Evolutionary conservation across 306 rosid species (phyloP), one percentile per base, ranked within the genome.

Genomic region (Prunus davidiana): DNA sequence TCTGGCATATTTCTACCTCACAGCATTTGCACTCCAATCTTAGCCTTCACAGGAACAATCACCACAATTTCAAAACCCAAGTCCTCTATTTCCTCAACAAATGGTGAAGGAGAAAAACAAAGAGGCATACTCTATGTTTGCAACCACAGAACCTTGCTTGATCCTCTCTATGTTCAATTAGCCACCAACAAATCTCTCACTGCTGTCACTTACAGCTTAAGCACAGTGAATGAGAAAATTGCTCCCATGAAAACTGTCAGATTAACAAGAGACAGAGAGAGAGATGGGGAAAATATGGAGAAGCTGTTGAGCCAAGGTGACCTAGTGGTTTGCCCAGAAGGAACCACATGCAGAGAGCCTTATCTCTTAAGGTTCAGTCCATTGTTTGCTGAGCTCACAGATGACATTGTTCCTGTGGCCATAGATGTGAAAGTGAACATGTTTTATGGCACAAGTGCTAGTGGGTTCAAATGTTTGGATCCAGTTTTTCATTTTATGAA

Each of bases 281-380:
- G 12, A 73, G 97, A 92, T 80, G 77, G 79, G 18, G 34, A 56
- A 19, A 73, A 67, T 41, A 88, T 92, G 93, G 52, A 76, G 30
- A 85, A 66, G 25, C 15, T 88, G 45, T 18, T 92, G 2, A 71
- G 82, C 34, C 67, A 61, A 45, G 90, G 91, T 2, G 82, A 82
- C 86, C 79, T 92, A 4, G 97, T 85, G 20, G 90, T 92, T 6
- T 92, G 96, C 64, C 91, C 97, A 7, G 97, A 92, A 79, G 96
- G 97, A 22, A 92, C 97, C 18, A 92, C 97, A 0, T 89, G 97
- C 66, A 85, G 97, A 25, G 95, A 91, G 66, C 97, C 95, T 15
- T 91, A 81, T 71, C 65, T 91, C 55, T 79, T 91, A 45, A 84
- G 97, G 82, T 91, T 89, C 63, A 91, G 97, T 74, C 93, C 95